phyloP scores from a whole-genome alignment of 192 early-diverging fungal genomes.

The Podila clonocystis region DNA sequence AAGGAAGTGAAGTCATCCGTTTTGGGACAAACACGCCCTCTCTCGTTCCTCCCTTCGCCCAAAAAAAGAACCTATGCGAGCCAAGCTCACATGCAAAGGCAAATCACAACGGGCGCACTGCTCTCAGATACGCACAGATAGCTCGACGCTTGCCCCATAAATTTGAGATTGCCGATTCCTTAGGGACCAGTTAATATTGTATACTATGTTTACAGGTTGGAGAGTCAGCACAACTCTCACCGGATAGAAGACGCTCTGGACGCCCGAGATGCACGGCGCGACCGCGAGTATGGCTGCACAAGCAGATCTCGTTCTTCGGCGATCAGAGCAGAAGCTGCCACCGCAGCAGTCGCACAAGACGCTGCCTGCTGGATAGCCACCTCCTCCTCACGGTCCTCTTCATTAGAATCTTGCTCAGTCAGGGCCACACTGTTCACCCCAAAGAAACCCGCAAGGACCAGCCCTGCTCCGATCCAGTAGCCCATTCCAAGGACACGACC shows the following conservation, averaged over 20 bases:
- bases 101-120: too few species aligned
- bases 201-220: too few species aligned
- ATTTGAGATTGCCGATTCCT: too few species aligned
- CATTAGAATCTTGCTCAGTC: conserved; percentile 35
- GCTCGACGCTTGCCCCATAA: too few species aligned
- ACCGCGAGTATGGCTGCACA: neutral
- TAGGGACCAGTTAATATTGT: too few species aligned
- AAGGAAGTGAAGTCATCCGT: neutral
- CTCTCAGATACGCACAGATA: too few species aligned
- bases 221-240: too few species aligned
- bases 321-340: conserved; percentile 26
- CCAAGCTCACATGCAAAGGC: too few species aligned
- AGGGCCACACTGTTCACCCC: conserved; percentile 62
- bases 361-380: conserved; percentile 37
- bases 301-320: conserved; percentile 14
- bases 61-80: too few species aligned
- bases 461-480: conserved; percentile 72
- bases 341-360: conserved; percentile 19
- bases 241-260: neutral
- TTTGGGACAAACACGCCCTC: too few species aligned
- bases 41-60: too few species aligned
- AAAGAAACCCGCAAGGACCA: conserved; percentile 77
- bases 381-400: conserved; percentile 28
- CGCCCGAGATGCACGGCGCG: neutral
- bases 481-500: conserved; percentile 56